Evolutionary conservation across 495 filamentous ascomycete species (phyloP).

Genomic region (Hypoxylon lenormandii): DNA sequence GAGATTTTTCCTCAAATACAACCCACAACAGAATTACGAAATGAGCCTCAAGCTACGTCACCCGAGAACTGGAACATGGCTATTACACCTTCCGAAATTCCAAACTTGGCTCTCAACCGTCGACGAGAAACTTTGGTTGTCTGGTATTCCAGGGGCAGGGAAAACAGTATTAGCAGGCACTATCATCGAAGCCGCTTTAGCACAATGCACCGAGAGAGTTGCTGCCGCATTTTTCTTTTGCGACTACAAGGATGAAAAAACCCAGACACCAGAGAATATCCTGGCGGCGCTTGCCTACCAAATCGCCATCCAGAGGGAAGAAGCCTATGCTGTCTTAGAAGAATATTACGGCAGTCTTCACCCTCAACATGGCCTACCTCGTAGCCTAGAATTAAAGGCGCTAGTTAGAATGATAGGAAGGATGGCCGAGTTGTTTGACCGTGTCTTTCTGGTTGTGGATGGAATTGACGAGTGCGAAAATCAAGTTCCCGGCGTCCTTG

Average conservation of each 20-base stretch:
- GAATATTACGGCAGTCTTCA: constrained; percentile 41
- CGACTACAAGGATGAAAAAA: constrained; percentile 53
- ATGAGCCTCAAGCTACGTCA: constrained; percentile 51
- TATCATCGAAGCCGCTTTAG: constrained; percentile 35
- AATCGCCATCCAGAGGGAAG: constrained; percentile 52
- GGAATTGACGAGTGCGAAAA: constrained; percentile 51
- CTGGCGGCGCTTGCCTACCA: constrained; percentile 53
- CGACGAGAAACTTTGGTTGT: constrained; percentile 52
- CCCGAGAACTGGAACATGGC: constrained; percentile 55
- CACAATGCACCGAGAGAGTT: constrained; percentile 7
- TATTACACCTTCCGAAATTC: constrained; percentile 47
- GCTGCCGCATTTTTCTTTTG: constrained; percentile 59
- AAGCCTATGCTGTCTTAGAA: constrained; percentile 47
- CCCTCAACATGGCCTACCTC: constrained; percentile 4
- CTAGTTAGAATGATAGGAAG: constrained; percentile 37
- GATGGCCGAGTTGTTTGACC: constrained; percentile 39
- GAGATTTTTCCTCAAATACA: constrained; percentile 44
- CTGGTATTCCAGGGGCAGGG: constrained; percentile 58
- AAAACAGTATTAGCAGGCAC: constrained; percentile 56
- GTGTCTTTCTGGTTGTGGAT: constrained; percentile 48
- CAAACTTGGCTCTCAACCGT: constrained; percentile 44
- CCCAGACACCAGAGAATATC: constrained; percentile 47
- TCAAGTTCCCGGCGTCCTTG: constrained; percentile 25
- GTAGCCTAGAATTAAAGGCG: background rate
- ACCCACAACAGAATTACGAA: constrained; percentile 45